These are phyloP conservation scores for Phytophthora constricta DNA, from an alignment of 352 stramenopile species.

Conservation along the genomic window DNA sequence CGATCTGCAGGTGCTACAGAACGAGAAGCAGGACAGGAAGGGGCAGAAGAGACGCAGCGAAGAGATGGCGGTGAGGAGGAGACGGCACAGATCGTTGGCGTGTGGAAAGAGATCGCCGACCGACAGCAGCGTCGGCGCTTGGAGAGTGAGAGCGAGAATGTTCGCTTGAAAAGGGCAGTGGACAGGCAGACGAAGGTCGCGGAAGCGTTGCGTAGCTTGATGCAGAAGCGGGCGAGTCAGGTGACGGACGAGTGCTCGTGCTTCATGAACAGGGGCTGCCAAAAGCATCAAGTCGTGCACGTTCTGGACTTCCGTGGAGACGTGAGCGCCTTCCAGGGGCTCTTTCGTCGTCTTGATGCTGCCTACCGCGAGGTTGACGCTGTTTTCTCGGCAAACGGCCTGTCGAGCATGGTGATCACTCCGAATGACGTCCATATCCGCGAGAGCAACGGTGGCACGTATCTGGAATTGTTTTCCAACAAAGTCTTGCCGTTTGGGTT, in stretches of 20 bases:
- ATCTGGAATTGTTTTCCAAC: conserved; percentile 44
- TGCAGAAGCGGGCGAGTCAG: conserved; percentile 30
- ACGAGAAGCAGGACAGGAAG: neutral
- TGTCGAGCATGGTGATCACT: conserved; percentile 32
- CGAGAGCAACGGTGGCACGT: conserved; percentile 31
- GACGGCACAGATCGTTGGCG: conserved; percentile 12
- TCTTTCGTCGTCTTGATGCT: conserved; percentile 35
- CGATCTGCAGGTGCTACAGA: conserved; percentile 31
- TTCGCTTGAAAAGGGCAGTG: conserved; percentile 44
- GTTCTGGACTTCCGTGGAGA: conserved; percentile 25
- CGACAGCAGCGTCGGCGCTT: conserved; percentile 39
- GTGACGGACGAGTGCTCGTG: conserved; percentile 26
- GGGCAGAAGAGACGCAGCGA: neutral
- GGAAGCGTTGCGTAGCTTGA: conserved; percentile 14
- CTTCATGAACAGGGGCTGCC: conserved; percentile 16
- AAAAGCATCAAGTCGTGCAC: conserved; percentile 5
- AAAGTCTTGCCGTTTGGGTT: conserved; percentile 54
- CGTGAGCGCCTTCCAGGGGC: conserved; percentile 26
- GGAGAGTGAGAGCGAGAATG: conserved; percentile 46
- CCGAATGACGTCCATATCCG: conserved; percentile 37
- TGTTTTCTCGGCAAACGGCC: conserved; percentile 33
- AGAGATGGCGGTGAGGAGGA: neutral
- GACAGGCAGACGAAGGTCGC: conserved; percentile 38
- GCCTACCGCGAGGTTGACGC: conserved; percentile 32
- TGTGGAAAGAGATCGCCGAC: conserved; percentile 34